Evolutionary conservation across 108 stramenopile species (phyloP).

Genomic region (Epipyxis sp.): DNA sequence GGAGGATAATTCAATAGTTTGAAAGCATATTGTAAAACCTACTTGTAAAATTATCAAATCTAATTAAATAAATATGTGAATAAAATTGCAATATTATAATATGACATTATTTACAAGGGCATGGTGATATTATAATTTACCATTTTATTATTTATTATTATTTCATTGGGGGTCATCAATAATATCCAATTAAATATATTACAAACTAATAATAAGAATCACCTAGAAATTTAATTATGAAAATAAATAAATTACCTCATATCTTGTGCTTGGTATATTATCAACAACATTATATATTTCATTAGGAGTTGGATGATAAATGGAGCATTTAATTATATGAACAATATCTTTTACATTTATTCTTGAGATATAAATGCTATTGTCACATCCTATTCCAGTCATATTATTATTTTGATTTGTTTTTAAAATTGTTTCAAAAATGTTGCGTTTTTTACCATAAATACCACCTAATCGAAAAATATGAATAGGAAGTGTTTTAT

Average conservation of each 20-base stretch:
- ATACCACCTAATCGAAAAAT: conserved; percentile 54
- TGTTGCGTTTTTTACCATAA: conserved; percentile 49
- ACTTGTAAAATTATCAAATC: too few species aligned
- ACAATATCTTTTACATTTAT: conserved; percentile 50
- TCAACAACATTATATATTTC: conserved; percentile 43
- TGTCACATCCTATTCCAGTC: conserved; percentile 14
- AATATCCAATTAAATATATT: conserved; percentile 36
- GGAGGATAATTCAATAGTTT: too few species aligned
- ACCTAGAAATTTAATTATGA: conserved; percentile 37
- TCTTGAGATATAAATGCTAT: conserved; percentile 42
- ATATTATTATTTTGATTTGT: conserved; percentile 29
- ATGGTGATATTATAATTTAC: background rate
- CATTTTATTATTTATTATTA: background rate
- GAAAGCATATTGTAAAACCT: too few species aligned
- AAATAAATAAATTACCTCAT: conserved; percentile 31
- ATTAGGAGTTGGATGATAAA: conserved; percentile 40
- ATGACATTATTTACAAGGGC: too few species aligned
- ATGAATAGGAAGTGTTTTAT: conserved; percentile 33
- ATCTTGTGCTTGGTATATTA: conserved; percentile 46
- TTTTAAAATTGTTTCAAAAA: conserved; percentile 42
- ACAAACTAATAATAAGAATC: conserved; percentile 35
- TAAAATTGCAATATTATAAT: too few species aligned
- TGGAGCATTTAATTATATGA: conserved; percentile 31
- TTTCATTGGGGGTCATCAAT: conserved; percentile 39
- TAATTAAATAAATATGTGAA: too few species aligned